These are phyloP conservation scores for Schizothecium vesticola DNA, from an alignment of 495 filamentous ascomycete species.

Conservation along the genomic window DNA sequence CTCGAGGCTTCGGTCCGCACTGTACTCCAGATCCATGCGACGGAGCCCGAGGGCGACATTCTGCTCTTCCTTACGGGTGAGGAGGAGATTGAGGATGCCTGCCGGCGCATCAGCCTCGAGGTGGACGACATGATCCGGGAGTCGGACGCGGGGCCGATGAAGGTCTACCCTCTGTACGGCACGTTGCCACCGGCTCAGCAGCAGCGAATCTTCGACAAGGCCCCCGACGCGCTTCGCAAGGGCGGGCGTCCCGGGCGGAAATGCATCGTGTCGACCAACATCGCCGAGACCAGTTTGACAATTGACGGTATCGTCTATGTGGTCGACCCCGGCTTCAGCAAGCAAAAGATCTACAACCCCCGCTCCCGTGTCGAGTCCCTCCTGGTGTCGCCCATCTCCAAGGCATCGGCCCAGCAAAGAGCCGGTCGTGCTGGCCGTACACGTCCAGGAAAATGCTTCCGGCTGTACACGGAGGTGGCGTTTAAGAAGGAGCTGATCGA, in stretches of 20 bases:
- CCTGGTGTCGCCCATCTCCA: constrained; percentile 92
- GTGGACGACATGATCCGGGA: constrained; percentile 86
- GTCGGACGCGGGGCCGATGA: constrained; percentile 81
- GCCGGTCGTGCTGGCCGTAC: constrained; percentile 99
- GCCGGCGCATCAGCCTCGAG: constrained; percentile 83
- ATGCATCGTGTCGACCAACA: constrained; percentile 92
- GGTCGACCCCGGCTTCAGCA: constrained; percentile 97
- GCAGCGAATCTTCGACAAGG: constrained; percentile 89
- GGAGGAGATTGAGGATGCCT: constrained; percentile 97
- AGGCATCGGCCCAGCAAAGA: constrained; percentile 96
- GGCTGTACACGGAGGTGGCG: constrained; percentile 89
- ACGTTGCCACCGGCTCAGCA: constrained; percentile 88
- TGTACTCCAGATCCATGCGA: constrained; percentile 91
- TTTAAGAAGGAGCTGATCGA: constrained; percentile 99
- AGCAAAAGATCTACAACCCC: constrained; percentile 99
- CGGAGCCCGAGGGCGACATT: constrained; percentile 90
- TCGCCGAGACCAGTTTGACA: constrained; percentile 94
- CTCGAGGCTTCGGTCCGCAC: constrained; percentile 91
- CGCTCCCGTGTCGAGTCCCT: constrained; percentile 94
- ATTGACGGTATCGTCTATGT: constrained; percentile 99
- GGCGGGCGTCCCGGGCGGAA: constrained; percentile 90
- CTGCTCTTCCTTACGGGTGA: constrained; percentile 95
- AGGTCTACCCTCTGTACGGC: constrained; percentile 90
- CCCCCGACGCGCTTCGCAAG: constrained; percentile 62
- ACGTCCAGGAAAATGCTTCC: constrained; percentile 93